Percentiles rank a stretch among this genome's conserved stretches.
Conservation (phyloP, 148 eudicot species). For the Cornus kousa region DNA sequence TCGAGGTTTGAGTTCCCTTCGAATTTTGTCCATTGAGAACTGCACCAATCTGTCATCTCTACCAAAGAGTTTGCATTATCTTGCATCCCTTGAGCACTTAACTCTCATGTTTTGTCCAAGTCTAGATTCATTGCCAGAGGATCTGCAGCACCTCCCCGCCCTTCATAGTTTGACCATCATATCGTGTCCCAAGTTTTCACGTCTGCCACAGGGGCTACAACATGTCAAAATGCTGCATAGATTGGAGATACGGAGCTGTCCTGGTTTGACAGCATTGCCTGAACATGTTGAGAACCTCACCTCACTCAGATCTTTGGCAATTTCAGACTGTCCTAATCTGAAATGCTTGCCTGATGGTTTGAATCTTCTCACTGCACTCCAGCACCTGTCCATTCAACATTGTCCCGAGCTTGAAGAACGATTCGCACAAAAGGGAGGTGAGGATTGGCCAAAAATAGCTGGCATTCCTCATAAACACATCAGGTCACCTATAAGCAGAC, state of each 20-base stretch:
- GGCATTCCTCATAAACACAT: slow-evolving; percentile 6
- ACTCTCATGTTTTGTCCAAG: slow-evolving; percentile 15
- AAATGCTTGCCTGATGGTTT: too few relatives aligned
- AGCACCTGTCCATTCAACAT: slow-evolving; percentile 9
- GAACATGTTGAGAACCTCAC: too few relatives aligned
- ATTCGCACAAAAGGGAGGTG: slow-evolving; percentile 4
- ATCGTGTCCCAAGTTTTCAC: slow-evolving; percentile 1
- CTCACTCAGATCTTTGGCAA: too few relatives aligned
- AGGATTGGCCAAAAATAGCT: slow-evolving; percentile 16
- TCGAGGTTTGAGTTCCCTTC: slow-evolving; percentile 11
- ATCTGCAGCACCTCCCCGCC: not conserved
- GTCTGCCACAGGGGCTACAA: slow-evolving; percentile 13
- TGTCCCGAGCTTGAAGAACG: slow-evolving; percentile 15
- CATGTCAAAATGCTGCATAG: not conserved
- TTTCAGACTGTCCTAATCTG: too few relatives aligned
- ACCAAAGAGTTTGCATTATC: not conserved
- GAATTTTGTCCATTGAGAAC: slow-evolving; percentile 13
- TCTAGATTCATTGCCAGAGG: not conserved
- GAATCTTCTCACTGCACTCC: too few relatives aligned
- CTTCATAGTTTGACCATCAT: slow-evolving; percentile 11
- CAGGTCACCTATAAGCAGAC: not conserved
- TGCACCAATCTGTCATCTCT: slow-evolving; percentile 4
- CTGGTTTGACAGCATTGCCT: too few relatives aligned
- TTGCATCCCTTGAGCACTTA: slow-evolving; percentile 13
- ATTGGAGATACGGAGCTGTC: too few relatives aligned